Base-by-base conservation (phyloP, 108 stramenopile species). In the Licmophora abbreviata region DNA sequence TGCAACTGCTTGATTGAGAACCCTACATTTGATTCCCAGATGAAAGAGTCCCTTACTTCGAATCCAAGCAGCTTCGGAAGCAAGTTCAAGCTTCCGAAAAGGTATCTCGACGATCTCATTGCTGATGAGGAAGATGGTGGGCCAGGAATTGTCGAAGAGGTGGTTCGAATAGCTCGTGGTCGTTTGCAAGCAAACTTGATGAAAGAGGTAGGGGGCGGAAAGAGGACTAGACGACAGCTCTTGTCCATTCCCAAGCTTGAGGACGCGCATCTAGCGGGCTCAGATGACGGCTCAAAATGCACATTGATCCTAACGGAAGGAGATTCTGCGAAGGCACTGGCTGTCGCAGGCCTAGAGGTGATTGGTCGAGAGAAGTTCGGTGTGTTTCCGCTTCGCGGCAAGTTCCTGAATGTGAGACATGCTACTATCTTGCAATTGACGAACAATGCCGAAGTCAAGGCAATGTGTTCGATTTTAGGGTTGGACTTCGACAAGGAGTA, bases 241-340 rank as follows among this genome's bases (percentile, higher is more conserved):
- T 83, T 81, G 15, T 97, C 96, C 31, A 97, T 96, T 15, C 87
- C 88, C 7, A 96, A 96, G 66, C 68, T 97, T 32, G 93, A 97
- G 47, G 95, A 97, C 69, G 95, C 95, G 5, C 81, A 92, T 56
- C 48, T 67, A n/a, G 95, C 95, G 1, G 95, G 92, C 7, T 76
- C 71, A 15, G 64, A 74, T 15, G 54, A 35, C 6, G 57, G 63
- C 31, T 41, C 49, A n/a, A 47, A 71, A 14, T 93, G 91, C 61
- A 98, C 98, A 4, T 71, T 99, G 17, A 98, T 99, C 40, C 60
- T 99, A 25, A 99, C 98, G 0, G 98, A 99, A 79, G 98, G 98
- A 48, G 98, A 99, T 63, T 95, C 94, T 26, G 98, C 98, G 28
- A 99, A 98, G 66, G 91, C 98, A 18, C 55, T 98, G 23, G 98